phyloP scores from a whole-genome alignment of 2,329 filamentous ascomycete genomes.

The Fusarium mexicanum region DNA sequence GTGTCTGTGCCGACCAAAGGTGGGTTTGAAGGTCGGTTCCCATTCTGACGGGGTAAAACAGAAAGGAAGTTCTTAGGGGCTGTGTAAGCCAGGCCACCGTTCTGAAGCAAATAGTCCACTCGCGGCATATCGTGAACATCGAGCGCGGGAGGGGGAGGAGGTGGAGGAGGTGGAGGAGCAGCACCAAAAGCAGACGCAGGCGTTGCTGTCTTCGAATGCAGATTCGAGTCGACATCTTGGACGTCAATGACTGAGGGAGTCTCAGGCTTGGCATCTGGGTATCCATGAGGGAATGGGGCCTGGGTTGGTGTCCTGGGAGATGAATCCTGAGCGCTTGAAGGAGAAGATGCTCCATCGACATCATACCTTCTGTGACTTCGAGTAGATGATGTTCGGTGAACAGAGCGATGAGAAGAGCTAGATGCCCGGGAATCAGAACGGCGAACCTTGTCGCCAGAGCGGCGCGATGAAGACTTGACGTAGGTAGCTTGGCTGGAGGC shows the following conservation, averaged over 20 bases:
- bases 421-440: constrained; percentile 49
- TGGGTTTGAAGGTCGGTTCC: constrained; percentile 67
- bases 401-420: constrained; percentile 47
- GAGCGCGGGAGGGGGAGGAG: constrained; percentile 79
- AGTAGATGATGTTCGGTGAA: constrained; percentile 53
- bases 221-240: constrained; percentile 47
- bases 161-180: constrained; percentile 61
- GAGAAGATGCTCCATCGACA: constrained; percentile 54
- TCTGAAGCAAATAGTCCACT: constrained; percentile 91
- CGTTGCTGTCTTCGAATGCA: constrained; percentile 53
- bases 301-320: constrained; percentile 71
- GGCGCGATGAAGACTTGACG: constrained; percentile 51
- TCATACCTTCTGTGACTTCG: constrained; percentile 51
- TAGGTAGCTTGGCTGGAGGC: constrained; percentile 68
- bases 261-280: constrained; percentile 52
- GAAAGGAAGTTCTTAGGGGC: constrained; percentile 79
- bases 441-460: constrained; percentile 48
- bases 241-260: constrained; percentile 49
- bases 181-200: constrained; percentile 47
- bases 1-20: constrained; percentile 74
- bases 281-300: constrained; percentile 59
- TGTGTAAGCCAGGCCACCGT: constrained; percentile 79
- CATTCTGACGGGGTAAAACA: constrained; percentile 66
- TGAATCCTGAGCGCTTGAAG: constrained; percentile 61
- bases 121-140: constrained; percentile 77